Evolutionary conservation across 2,329 filamentous ascomycete species (phyloP), one percentile per base, ranked within the genome.

Genomic region (Geosmithia putterillii): DNA sequence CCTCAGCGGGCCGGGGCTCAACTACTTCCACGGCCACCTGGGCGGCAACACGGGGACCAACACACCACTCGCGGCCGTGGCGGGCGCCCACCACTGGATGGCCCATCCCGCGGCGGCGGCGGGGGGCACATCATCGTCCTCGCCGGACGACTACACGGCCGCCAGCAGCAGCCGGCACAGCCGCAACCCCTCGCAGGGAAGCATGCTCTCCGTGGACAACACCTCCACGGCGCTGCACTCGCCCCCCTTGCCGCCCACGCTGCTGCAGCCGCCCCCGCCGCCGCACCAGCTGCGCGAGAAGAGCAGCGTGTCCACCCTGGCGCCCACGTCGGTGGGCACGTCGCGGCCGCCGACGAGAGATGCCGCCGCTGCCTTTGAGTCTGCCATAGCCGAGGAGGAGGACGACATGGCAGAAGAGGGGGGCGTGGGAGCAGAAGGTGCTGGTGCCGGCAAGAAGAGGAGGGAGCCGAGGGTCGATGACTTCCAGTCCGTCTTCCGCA

Each of bases 401-500:
- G 60, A 60, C 25, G 54, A 56, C 20, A 50, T 55, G 3, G 56
- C 54, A 28, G 58, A 60, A 21, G 54, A 59, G 10, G 57, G 54
- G 41, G 21, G 15, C 46, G 34, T 46, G n/a, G 45, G 37, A 17
- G 40, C 48, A 14, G 35, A 40, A 47, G 20, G 53, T 48, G 21
- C 51, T 14, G 44, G 45, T n/a, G 38, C 35, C 17, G 20, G 37
- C 23, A 32, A 14, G 28, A 32, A 14, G 28, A 75, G 81, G 56
- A 76, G 79, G 20, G 86, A 95, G 57, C 82, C 79, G 4, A 76
- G 81, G 21, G 75, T 85, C 3, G 87, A 44, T 50, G 92, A 98
- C 56, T 73, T 95, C 43, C 92, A 98, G 60, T 84, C 94, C 41
- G 84, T 96, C 6, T 90, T 94, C 55, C 83, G 89, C 50, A 89